These are phyloP conservation scores for Pythium phragmiticola DNA, from an alignment of 352 stramenopile genomes.

Conservation along the genomic window DNA sequence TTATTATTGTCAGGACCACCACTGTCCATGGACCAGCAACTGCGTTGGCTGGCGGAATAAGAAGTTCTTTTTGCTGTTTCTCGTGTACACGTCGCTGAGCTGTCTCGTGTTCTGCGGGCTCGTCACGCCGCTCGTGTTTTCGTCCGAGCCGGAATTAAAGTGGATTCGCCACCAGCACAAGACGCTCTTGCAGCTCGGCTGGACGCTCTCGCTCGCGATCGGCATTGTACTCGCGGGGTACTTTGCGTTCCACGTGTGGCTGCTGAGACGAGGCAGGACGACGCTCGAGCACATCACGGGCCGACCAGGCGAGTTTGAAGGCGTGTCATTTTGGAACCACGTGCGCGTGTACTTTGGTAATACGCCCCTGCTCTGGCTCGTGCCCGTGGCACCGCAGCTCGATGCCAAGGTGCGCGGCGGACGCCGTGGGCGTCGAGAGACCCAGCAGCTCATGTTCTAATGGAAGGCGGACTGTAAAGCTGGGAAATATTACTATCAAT, in stretches of 20 bases:
- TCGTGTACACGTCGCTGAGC: constrained; percentile 71
- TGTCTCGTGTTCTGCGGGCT: constrained; percentile 61
- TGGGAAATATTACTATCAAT: too few species aligned
- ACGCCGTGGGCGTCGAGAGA: constrained; percentile 23
- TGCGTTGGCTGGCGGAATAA: constrained; percentile 87
- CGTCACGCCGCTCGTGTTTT: constrained; percentile 31
- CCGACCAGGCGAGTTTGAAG: constrained; percentile 47
- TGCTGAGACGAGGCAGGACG: constrained; percentile 60
- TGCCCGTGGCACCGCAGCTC: constrained; percentile 47
- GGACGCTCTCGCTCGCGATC: constrained; percentile 49
- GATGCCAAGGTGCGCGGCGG: constrained; percentile 19
- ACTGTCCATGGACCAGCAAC: constrained; percentile 85
- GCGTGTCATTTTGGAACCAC: constrained; percentile 47
- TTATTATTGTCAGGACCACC: constrained; percentile 48
- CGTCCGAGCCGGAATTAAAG: constrained; percentile 7
- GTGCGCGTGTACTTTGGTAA: constrained; percentile 66
- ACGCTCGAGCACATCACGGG: constrained; percentile 74
- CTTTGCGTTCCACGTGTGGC: constrained; percentile 74
- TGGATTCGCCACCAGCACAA: constrained; percentile 17
- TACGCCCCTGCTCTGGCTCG: constrained; percentile 50
- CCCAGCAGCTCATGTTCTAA: constrained; percentile 39
- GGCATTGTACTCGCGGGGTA: constrained; percentile 65
- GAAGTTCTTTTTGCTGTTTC: constrained; percentile 81
- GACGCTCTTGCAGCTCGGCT: constrained; percentile 43
- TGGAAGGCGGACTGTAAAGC: neutral